Percentiles rank a stretch among this genome's conserved stretches.
Conservation (phyloP, 257 asterid species). For the Craterostigma plantagineum region DNA sequence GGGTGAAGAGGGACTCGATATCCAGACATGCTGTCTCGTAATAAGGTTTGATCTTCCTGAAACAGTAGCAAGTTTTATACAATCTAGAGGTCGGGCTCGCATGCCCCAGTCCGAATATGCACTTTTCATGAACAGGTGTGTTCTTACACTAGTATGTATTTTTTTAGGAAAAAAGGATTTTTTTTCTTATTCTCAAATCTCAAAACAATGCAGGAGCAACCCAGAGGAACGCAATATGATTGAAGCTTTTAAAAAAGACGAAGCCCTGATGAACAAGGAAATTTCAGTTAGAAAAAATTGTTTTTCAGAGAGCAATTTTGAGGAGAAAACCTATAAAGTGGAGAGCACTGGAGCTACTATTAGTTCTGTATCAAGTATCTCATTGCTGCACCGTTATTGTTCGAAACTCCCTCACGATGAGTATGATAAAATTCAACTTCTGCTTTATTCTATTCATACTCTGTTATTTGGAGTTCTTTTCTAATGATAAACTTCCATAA, state of each 20-base stretch:
- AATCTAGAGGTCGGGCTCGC: constrained; percentile 96
- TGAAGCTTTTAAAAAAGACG: constrained; percentile 52
- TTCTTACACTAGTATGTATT: neutral
- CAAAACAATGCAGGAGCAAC: constrained; percentile 34
- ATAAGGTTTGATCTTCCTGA: constrained; percentile 97
- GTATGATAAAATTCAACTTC: constrained; percentile 29
- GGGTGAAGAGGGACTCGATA: constrained; percentile 99
- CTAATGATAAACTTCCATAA: constrained; percentile 3
- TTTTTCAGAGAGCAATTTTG: constrained; percentile 21
- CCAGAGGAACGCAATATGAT: constrained; percentile 50
- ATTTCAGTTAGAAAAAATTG: constrained; percentile 44
- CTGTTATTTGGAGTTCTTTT: constrained; percentile 5
- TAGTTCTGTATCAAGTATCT: constrained; percentile 55
- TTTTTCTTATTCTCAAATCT: constrained; percentile 4
- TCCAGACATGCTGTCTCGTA: constrained; percentile 98
- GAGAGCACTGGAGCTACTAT: constrained; percentile 74
- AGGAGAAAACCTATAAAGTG: constrained; percentile 52
- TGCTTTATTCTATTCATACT: constrained; percentile 8
- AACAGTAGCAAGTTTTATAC: constrained; percentile 94
- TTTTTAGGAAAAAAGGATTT: neutral
- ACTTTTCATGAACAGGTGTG: constrained; percentile 80
- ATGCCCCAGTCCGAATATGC: constrained; percentile 95
- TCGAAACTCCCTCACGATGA: constrained; percentile 90
- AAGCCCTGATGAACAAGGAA: constrained; percentile 63
- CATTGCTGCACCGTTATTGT: constrained; percentile 81